Evolutionary conservation across 2,329 filamentous ascomycete species (phyloP), one percentile per base, ranked within the genome.

Genomic region (Lizonia empirigonia): DNA sequence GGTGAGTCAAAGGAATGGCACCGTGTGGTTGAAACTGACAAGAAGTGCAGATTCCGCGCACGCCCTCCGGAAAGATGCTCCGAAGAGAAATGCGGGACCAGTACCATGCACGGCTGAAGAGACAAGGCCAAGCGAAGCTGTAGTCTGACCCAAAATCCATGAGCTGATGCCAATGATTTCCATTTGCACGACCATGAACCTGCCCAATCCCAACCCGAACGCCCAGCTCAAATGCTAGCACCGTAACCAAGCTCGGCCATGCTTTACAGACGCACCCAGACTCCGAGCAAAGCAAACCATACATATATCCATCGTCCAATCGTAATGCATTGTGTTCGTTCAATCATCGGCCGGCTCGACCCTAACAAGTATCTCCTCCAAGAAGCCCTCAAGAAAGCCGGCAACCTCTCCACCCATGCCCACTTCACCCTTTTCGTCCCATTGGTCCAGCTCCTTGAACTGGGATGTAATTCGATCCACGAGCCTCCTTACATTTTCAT

Each of bases 371-470:
- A 99, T 88, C 78, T 99, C 94, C 72, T 99, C 94, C 26, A 99
- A 77, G 56, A 97, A 84, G 0, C 92, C 93, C 72, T 99, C 94
- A 7, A 97, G 75, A 62, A 97, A 95, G 1, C 89, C 90, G 35
- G 86, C 86, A 2, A 96, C 91, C 20, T 93, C 92, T 35, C 90
- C 87, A 0, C 91, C 93, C 93, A 97, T 97, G 1, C 91, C 91
- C 9, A 97, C 91, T 5, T 91, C 90, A 62, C 91, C 89, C 34
- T 86, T 84, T 70, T 88, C 88, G 74, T 99, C 94, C 74, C 87
- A 89, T 57, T 88, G 83, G 72, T 99, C 93, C 65, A 99, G 91
- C 71, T 96, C 91, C 67, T 87, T 88, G 74, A 96, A 96, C 19
- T 93, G 81, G 53, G 89, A 85, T 2, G 87, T 88, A 23, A 95